Evolutionary conservation across 1,139 yeast species (phyloP).

Genomic region (Kodamaea ohmeri): DNA sequence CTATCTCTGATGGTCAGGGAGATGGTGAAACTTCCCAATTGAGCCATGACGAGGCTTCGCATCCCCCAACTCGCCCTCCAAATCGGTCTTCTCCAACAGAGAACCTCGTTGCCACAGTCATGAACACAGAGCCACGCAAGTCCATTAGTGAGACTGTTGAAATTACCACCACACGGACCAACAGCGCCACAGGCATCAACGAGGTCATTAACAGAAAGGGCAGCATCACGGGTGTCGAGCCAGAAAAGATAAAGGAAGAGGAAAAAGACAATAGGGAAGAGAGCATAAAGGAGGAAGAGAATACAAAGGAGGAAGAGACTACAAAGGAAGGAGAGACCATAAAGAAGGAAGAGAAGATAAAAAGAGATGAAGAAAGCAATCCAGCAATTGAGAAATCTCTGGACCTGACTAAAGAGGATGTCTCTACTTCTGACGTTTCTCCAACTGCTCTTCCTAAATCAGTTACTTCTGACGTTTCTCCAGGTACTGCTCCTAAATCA

Average conservation of each 20-base stretch:
- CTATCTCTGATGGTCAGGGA: too few species aligned
- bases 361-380: too few species aligned
- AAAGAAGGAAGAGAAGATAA: too few species aligned
- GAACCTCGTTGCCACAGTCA: slow-evolving; percentile 1
- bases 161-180: not conserved
- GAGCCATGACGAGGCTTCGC: too few species aligned
- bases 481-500: not conserved
- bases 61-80: too few species aligned
- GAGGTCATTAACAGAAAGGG: not conserved
- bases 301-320: too few species aligned
- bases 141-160: not conserved
- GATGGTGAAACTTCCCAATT: too few species aligned
- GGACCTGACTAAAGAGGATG: too few species aligned
- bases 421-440: not conserved
- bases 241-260: not conserved
- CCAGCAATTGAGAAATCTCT: too few species aligned
- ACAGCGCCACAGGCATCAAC: not conserved
- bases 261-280: too few species aligned
- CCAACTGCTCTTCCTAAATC: not conserved
- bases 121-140: slow-evolving; percentile 1
- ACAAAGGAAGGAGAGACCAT: too few species aligned
- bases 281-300: too few species aligned
- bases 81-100: not conserved
- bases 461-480: not conserved
- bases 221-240: not conserved